Evolutionary conservation across 2,329 filamentous ascomycete genomes (phyloP).

Genomic region (Ophiocordyceps camponoti-saundersi): DNA sequence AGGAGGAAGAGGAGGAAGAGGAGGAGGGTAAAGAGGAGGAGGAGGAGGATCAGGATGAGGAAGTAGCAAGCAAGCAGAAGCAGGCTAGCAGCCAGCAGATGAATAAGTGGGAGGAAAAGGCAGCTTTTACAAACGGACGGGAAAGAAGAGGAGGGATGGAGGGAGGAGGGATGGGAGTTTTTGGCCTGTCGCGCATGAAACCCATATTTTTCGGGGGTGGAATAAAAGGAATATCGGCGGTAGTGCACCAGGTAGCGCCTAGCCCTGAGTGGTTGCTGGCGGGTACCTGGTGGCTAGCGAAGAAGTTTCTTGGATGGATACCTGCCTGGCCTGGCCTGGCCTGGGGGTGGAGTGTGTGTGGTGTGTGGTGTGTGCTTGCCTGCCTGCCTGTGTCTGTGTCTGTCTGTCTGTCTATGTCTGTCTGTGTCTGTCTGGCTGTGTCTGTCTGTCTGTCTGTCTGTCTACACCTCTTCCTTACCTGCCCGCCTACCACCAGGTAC

Average conservation of each 20-base stretch:
- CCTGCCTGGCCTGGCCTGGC: neutral
- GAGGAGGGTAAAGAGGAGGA: neutral
- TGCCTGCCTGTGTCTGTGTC: too few species aligned
- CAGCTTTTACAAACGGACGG: neutral
- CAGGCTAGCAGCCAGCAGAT: too few species aligned
- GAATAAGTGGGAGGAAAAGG: too few species aligned
- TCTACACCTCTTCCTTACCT: too few species aligned
- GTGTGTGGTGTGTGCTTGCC: too few species aligned
- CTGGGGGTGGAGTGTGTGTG: too few species aligned
- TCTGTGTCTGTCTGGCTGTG: too few species aligned
- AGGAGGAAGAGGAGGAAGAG: neutral
- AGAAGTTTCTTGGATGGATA: neutral
- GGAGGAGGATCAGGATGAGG: too few species aligned
- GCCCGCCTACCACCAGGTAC: too few species aligned
- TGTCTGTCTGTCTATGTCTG: too few species aligned
- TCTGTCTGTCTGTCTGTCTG: too few species aligned
- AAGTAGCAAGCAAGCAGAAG: too few species aligned
- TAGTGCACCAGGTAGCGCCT: neutral
- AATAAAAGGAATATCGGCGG: neutral
- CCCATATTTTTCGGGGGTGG: conserved; percentile 3
- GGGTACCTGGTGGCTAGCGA: neutral
- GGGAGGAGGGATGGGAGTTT: conserved; percentile 11
- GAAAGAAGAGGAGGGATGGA: conserved; percentile 5
- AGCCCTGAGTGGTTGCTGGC: neutral
- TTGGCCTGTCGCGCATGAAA: conserved; percentile 14